A percentile compares a stretch with the other conserved stretches of the same genome.
phyloP scores from a whole-genome alignment of 257 asterid genomes.

The Lithospermum erythrorhizon region DNA sequence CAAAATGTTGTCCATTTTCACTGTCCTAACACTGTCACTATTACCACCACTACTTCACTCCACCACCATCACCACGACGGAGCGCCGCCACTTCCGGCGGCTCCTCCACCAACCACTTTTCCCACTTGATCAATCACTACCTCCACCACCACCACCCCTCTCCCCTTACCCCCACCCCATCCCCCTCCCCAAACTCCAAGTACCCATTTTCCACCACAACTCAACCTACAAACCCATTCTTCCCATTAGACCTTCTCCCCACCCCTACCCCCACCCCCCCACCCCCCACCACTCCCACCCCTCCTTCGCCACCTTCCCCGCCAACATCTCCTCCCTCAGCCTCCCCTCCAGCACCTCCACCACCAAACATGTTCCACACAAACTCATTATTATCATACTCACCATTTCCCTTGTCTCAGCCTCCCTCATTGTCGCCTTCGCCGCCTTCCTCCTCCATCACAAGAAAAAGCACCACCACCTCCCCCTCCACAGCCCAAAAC shows the following conservation, averaged over 20 bases:
- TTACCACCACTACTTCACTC: constrained; percentile 1
- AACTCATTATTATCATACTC: constrained; percentile 43
- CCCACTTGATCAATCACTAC: constrained; percentile 28
- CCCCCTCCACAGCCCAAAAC: constrained; percentile 18
- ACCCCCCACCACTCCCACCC: constrained; percentile 22
- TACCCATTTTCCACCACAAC: constrained; percentile 24
- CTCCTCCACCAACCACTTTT: constrained; percentile 62
- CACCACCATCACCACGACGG: constrained; percentile 20
- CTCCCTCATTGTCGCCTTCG: constrained; percentile 15
- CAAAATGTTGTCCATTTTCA: constrained; percentile 7
- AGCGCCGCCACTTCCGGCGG: constrained; percentile 27
- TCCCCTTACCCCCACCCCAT: constrained; percentile 25
- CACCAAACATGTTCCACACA: constrained; percentile 35
- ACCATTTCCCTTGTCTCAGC: constrained; percentile 35
- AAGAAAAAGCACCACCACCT: constrained; percentile 26
- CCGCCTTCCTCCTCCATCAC: constrained; percentile 39
- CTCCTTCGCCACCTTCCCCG: constrained; percentile 49
- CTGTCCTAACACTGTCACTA: neutral
- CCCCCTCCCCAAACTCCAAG: constrained; percentile 32
- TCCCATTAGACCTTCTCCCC: constrained; percentile 43
- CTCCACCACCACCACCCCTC: constrained; percentile 28
- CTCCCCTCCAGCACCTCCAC: constrained; percentile 49
- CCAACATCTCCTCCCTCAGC: constrained; percentile 80
- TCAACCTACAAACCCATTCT: constrained; percentile 45
- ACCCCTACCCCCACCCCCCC: constrained; percentile 34